Base-by-base conservation (phyloP, 2,329 filamentous ascomycete genomes). In the Hymenoscyphus scutula region DNA sequence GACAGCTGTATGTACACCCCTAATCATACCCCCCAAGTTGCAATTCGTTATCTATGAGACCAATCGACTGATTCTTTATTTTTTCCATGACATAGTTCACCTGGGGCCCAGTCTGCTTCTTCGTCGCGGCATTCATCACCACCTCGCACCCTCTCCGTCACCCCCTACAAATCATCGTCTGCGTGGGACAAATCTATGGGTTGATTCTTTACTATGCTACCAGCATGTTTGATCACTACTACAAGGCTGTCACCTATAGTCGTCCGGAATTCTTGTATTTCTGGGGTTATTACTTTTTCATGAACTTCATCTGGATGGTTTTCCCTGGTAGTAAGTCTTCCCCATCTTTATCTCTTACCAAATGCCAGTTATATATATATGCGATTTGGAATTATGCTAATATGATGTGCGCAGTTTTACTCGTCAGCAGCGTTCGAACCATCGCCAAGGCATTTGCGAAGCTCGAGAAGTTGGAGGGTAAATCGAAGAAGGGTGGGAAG, bases 161-260 rank as follows among this genome's bases (percentile, higher is more conserved):
- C 70, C 76, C 81, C 10, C 69, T 82, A 57, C 84, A 87, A 62
- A 72, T 73, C 41, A 72, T 76, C 56, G 73, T 76, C 27, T 73
- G 69, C 8, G 70, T 73, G 11, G 74, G 73, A 23, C 74, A 76
- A 56, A 69, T 76, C 15, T 76, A 87, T 74, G 83, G 86, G 62
- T 81, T 87, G n/a, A 77, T 82, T 3, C 77, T 89, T 41, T 89
- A 89, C 76, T 88, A 86, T 72, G 76, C 82, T 1, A 89, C 86
- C 17, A 84, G 81, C 72, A 77, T 79, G 67, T 77, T 79, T 61
- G 83, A 85, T 66, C 73, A 77, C 63, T 77, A 75, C 53, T 75
- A 80, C 65, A 76, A 74, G 27, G 81, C 80, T 2, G 72, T 79
- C 15, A 77, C 77, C 25, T 83, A 86, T 70, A 84, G 80, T 65